Base-by-base conservation (phyloP, 768 basidiomycete genomes). In the Boletus huronensis region DNA sequence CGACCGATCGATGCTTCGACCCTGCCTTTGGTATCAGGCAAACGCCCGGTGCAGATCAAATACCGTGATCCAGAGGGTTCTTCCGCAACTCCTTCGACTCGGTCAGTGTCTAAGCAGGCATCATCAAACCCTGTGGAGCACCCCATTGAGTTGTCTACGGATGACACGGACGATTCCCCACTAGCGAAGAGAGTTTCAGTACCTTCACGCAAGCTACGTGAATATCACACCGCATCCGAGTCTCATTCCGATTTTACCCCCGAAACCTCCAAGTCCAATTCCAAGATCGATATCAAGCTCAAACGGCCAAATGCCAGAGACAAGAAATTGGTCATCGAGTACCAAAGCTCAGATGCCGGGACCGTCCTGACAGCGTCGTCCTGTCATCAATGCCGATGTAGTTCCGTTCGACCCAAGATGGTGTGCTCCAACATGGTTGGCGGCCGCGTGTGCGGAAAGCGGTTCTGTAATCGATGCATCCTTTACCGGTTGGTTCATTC, bases 361-460 rank as follows among this genome's bases (percentile, higher is more conserved):
- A n/a, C 47, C 14, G 21, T 26, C 7, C 35, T 51, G 5, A 25
- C 41, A 4, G 42, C 49, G 35, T 60, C 69, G 3, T 72, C 1
- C 29, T 76, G 75, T 40, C 75, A 76, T 52, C 75, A 76, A 35
- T 76, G 75, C 52, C 62, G 75, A n/a, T 51, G 58, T 21, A 62
- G 29, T 13, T 59, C 64, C 7, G 0, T 0, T 1, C 61, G 63
- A 46, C 70, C 66, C 38, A 76, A 76, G 61, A 73, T 76, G 75
- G 51, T 46, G 5, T 76, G 75, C 49, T 70, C 70, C 10, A 63
- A 64, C 26, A 19, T 39, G 2, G 19, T 48, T 36, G 55, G 56
- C 3, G 62, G 21, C 4, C 56, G 52, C 8, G 50, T 54, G 2
- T 76, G 75, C 35, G 69, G 67, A 14, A 66, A 70, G 44, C 64